Evolutionary conservation across 208 protist species (phyloP).

Genomic region (Endotrypanum monterogeii): DNA sequence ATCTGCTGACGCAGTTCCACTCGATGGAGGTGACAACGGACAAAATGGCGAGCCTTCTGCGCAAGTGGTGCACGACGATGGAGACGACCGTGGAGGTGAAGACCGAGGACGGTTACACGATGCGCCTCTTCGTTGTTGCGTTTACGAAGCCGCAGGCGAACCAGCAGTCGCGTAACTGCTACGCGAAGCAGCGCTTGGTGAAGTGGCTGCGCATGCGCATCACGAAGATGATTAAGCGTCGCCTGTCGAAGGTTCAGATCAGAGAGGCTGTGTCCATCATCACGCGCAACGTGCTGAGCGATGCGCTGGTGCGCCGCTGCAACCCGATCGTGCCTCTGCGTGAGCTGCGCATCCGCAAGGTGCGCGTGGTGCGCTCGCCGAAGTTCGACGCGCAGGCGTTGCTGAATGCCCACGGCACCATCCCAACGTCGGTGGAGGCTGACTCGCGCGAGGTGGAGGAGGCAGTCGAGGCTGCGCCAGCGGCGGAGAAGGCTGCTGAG

Average conservation of each 20-base stretch:
- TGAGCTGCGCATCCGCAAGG: conserved; percentile 98
- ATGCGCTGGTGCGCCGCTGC: conserved; percentile 95
- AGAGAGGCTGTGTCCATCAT: conserved; percentile 96
- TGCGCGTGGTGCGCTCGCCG: conserved; percentile 96
- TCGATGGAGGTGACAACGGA: conserved; percentile 98
- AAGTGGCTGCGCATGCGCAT: conserved; percentile 95
- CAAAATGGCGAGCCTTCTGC: conserved; percentile 96
- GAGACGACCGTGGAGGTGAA: conserved; percentile 95
- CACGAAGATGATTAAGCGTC: conserved; percentile 94
- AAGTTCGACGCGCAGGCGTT: conserved; percentile 96
- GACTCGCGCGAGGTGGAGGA: conserved; percentile 76
- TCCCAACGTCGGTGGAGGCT: conserved; percentile 83
- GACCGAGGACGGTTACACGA: conserved; percentile 97
- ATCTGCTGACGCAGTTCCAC: conserved; percentile 98
- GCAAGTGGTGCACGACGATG: conserved; percentile 99
- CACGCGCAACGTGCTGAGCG: conserved; percentile 94
- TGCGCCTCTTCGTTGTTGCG: conserved; percentile 98
- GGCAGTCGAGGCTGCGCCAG: conserved; percentile 51
- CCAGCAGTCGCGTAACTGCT: conserved; percentile 97
- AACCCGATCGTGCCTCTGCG: conserved; percentile 97
- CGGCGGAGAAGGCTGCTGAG: conserved; percentile 35
- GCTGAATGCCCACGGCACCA: conserved; percentile 90
- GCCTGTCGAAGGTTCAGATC: conserved; percentile 89
- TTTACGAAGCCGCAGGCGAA: conserved; percentile 96
- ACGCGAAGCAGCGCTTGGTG: conserved; percentile 97